Evolutionary conservation across 1,284 basidiomycete genomes (phyloP).

Genomic region (Apiotrichum laibachii): DNA sequence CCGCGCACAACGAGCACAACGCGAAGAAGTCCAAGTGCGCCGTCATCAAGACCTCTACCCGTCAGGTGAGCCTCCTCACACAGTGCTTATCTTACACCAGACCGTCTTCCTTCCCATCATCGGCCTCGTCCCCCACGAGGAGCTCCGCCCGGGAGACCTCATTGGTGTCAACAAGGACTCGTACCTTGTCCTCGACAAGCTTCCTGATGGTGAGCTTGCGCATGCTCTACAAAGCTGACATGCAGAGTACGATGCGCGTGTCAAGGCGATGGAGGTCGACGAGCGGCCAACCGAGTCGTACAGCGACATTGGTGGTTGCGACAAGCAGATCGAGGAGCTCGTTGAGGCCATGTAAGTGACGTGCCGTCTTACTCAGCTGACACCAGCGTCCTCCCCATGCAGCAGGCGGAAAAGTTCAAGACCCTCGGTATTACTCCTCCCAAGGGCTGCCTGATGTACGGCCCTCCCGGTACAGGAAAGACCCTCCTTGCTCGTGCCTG

Average conservation of each 20-base stretch:
- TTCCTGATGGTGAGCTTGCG: slow-evolving; percentile 55
- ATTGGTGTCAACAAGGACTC: slow-evolving; percentile 99
- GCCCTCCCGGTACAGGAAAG: slow-evolving; percentile 75
- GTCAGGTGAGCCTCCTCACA: slow-evolving; percentile 57
- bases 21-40: slow-evolving; percentile 96
- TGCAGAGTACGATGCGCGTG: slow-evolving; percentile 71
- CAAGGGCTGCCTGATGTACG: slow-evolving; percentile 76
- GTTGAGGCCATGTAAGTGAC: slow-evolving; percentile 65
- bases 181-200: slow-evolving; percentile 91
- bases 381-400: slow-evolving; percentile 66
- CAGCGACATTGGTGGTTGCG: slow-evolving; percentile 73
- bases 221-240: background rate
- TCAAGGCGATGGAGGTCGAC: slow-evolving; percentile 91
- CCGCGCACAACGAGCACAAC: slow-evolving; percentile 87
- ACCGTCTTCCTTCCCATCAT: slow-evolving; percentile 98
- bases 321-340: slow-evolving; percentile 78
- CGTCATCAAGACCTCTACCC: slow-evolving; percentile 97
- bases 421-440: slow-evolving; percentile 74
- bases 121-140: slow-evolving; percentile 87
- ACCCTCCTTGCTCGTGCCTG: slow-evolving; percentile 73
- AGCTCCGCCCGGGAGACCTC: slow-evolving; percentile 85
- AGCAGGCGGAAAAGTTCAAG: slow-evolving; percentile 78
- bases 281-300: slow-evolving; percentile 75
- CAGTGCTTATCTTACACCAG: slow-evolving; percentile 40
- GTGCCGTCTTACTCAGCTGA: slow-evolving; percentile 6